Evolutionary conservation across 805 yeast species (phyloP).

Genomic region (Nakazawaea molendinolei): DNA sequence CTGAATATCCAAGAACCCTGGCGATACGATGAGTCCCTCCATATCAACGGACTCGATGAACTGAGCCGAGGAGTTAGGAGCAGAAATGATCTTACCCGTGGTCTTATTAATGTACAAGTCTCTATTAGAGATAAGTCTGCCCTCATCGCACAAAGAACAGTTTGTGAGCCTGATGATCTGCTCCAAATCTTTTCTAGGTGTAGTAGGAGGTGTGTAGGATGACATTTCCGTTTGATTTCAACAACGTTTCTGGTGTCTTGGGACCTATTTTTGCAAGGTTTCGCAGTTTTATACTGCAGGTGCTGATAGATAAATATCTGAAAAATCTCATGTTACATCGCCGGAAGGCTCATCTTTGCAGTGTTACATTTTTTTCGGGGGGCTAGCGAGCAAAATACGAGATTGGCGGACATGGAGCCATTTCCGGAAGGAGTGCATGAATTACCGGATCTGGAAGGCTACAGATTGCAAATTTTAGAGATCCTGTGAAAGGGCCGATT

Average conservation of each 20-base stretch:
- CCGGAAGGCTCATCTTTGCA: too few relatives aligned
- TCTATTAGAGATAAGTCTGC: constrained; percentile 24
- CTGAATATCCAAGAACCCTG: constrained; percentile 53
- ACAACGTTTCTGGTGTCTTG: too few relatives aligned
- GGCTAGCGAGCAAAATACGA: too few relatives aligned
- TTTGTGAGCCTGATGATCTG: constrained; percentile 28
- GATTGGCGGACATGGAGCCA: too few relatives aligned
- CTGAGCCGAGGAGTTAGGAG: constrained; percentile 17
- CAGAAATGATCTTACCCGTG: constrained; percentile 33
- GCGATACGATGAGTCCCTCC: constrained; percentile 40
- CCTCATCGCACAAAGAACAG: constrained; percentile 36
- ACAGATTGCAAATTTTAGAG: too few relatives aligned
- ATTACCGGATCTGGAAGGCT: neutral
- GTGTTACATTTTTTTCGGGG: too few relatives aligned
- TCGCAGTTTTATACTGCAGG: too few relatives aligned
- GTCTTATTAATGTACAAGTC: constrained; percentile 38
- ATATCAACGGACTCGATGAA: constrained; percentile 31
- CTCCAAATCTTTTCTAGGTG: constrained; percentile 10
- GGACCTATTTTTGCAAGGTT: too few relatives aligned
- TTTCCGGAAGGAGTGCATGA: neutral
- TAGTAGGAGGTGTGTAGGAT: constrained; percentile 7
- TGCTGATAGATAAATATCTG: too few relatives aligned
- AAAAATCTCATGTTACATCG: too few relatives aligned
- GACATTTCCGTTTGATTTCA: neutral
- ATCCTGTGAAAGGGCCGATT: too few relatives aligned